Evolutionary conservation across 2,329 filamentous ascomycete species (phyloP), one percentile per base, ranked within the genome.

Genomic region (Pyrenophora tritici-repentis): DNA sequence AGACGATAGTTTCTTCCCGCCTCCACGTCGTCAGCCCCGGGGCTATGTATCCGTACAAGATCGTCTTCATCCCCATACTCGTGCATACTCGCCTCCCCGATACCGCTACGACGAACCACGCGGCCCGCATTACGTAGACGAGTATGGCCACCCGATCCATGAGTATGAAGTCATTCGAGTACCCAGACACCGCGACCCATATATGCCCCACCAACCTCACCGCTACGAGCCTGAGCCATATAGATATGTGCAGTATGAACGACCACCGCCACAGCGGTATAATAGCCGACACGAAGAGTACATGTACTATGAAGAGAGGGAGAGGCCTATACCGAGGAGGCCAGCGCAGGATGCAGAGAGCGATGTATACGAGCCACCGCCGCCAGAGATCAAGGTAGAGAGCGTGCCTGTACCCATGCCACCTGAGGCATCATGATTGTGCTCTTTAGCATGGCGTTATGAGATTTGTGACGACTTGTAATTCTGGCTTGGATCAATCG

Each of bases 21-120:
- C 48, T 7, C 18, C 49, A 6, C 67, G 66, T 14, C 64, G 50
- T 7, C 50, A 46, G 6, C 58, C 63, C n/a, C 61, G 63, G 6
- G 69, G 68, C 6, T 72, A 73, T 29, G 62, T 72, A 3, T 71
- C 71, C 4, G 53, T 71, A 6, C 68, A 73, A 43, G 70, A 73
- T 20, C 66, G 67, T 16, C 54, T 61, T 8, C 43, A 63, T 37
- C 45, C 49, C 31, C 49, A 67, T 26, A 60, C 36, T 13, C 41
- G 65, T 26, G 62, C 62, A 7, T 65, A 65, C 36, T 66, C 68
- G 4, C 67, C 67, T 6, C 54, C 67, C 3, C 63, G 70, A 24
- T 63, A 62, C 43, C 69, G 65, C 16, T 73, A 70, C 35, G 62
- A 71, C 13, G 67, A 70, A 22, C 42, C 50, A 20, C 61, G 63